phyloP scores from a whole-genome alignment of 805 yeast genomes.

The Ogataea philodendri region DNA sequence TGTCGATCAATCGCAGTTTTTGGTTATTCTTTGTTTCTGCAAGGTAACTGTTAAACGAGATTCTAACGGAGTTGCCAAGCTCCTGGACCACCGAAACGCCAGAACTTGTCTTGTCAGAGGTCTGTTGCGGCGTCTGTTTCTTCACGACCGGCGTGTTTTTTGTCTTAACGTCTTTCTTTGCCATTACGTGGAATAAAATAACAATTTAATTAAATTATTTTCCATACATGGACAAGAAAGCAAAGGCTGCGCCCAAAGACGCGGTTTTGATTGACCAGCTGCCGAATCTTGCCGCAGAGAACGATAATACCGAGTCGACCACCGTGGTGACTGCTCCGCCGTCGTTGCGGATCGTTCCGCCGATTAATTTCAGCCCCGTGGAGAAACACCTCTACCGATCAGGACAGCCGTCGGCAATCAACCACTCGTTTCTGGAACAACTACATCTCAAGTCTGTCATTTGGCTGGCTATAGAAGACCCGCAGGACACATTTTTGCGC shows the following conservation, averaged over 20 bases:
- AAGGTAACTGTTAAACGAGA: conserved; percentile 35
- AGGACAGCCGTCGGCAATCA: conserved; percentile 94
- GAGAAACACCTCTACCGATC: conserved; percentile 82
- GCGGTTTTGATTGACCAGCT: conserved; percentile 28
- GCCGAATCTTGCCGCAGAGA: conserved; percentile 24
- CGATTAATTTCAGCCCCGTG: conserved; percentile 92
- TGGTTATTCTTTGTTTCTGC: conserved; percentile 33
- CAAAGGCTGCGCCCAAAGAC: conserved; percentile 19
- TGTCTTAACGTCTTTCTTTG: conserved; percentile 37
- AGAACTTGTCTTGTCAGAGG: conserved; percentile 9
- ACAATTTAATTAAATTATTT: conserved; percentile 1
- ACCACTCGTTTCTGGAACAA: conserved; percentile 78
- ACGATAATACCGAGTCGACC: conserved; percentile 20
- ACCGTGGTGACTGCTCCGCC: conserved; percentile 52
- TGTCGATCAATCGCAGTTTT: conserved; percentile 67
- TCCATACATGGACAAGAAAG: conserved; percentile 11
- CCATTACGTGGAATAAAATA: conserved; percentile 30
- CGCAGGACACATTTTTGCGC: conserved; percentile 80
- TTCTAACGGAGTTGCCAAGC: conserved; percentile 31
- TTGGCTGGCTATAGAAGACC: conserved; percentile 96
- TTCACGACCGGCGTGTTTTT: conserved; percentile 5
- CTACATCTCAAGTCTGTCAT: conserved; percentile 74
- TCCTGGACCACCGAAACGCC: conserved; percentile 29
- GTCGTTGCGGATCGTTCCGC: conserved; percentile 75
- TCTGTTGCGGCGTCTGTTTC: conserved; percentile 5